phyloP scores from a whole-genome alignment of 1,139 yeast genomes.

The Suhomyces atakaporum region DNA sequence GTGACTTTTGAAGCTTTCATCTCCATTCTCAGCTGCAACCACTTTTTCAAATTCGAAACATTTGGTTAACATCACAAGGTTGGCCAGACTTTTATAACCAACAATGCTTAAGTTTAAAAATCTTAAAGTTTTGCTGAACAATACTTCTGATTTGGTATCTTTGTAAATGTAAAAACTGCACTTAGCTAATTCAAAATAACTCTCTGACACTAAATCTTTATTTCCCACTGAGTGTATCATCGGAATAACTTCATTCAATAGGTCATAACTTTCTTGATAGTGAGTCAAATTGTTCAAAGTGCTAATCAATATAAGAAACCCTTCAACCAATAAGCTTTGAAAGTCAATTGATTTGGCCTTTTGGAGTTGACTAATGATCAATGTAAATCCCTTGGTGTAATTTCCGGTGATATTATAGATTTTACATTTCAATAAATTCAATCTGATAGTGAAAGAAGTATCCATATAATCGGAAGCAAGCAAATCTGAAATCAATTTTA shows the following conservation, averaged over 20 bases:
- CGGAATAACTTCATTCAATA: conserved; percentile 44
- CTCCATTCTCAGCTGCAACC: conserved; percentile 30
- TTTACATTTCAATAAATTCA: conserved; percentile 46
- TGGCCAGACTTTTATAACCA: conserved; percentile 40
- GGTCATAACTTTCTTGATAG: conserved; percentile 35
- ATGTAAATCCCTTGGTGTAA: conserved; percentile 43
- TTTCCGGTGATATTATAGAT: conserved; percentile 40
- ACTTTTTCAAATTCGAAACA: conserved; percentile 38
- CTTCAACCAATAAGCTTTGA: conserved; percentile 40
- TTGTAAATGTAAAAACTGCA: conserved; percentile 25
- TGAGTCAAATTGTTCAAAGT: conserved; percentile 38
- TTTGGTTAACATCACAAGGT: conserved; percentile 29
- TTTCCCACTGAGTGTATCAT: conserved; percentile 37
- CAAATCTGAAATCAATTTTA: conserved; percentile 32
- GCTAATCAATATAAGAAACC: conserved; percentile 39
- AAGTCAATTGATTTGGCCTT: conserved; percentile 45
- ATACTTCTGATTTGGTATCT: conserved; percentile 7
- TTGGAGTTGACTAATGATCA: conserved; percentile 47
- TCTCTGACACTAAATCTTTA: conserved; percentile 35
- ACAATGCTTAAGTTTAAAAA: conserved; percentile 44
- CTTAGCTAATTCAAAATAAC: conserved; percentile 40
- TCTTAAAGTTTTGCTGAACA: conserved; percentile 32
- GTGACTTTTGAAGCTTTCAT: conserved; percentile 33
- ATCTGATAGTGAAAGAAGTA: conserved; percentile 41
- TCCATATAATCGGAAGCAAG: conserved; percentile 30